Evolutionary conservation across 768 basidiomycete genomes (phyloP).

Genomic region (Brasilioporus rufonigricans): DNA sequence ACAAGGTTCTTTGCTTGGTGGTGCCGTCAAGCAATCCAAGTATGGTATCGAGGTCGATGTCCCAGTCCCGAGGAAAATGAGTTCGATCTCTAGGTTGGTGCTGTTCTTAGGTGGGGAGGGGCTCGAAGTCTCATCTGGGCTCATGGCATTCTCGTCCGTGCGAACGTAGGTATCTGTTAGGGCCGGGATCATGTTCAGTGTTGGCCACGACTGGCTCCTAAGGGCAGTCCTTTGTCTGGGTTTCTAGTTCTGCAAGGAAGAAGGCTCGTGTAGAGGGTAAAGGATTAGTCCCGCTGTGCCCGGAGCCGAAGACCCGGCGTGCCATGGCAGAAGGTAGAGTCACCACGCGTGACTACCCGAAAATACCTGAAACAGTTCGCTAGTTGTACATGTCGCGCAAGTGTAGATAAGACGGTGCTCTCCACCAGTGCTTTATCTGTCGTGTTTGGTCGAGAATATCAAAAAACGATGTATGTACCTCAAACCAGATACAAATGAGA

Average conservation of each 20-base stretch:
- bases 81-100: slow-evolving; percentile 40
- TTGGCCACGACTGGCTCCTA: neutral
- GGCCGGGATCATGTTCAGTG: neutral
- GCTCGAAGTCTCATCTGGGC: neutral
- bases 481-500: too few species aligned
- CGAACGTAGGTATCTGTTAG: neutral
- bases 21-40: slow-evolving; percentile 71
- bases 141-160: neutral
- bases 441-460: too few species aligned
- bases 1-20: slow-evolving; percentile 51
- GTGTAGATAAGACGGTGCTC: too few species aligned
- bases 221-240: neutral
- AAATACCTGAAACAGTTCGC: too few species aligned
- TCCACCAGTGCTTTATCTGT: too few species aligned
- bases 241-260: neutral
- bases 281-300: neutral
- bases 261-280: neutral
- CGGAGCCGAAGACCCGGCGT: neutral
- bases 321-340: neutral
- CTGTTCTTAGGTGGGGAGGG: neutral
- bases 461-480: too few species aligned
- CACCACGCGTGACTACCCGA: too few species aligned
- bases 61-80: slow-evolving; percentile 84
- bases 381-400: too few species aligned
- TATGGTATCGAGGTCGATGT: slow-evolving; percentile 73